Evolutionary conservation across 202 grass and related monocot genomes (phyloP), one percentile per base, ranked within the genome.

Genomic region (Digitaria exilis): DNA sequence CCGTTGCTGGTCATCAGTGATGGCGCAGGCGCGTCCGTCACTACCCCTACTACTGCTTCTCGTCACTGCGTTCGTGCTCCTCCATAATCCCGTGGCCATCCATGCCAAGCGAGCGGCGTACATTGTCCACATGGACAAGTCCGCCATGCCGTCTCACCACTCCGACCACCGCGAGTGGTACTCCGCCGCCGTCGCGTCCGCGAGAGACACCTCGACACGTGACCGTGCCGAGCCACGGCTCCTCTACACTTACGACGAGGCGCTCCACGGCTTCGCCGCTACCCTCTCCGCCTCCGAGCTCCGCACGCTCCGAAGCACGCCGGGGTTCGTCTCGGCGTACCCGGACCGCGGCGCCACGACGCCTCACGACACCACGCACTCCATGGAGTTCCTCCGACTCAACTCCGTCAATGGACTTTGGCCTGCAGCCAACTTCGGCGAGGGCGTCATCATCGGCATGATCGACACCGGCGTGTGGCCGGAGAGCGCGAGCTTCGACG

Each of bases 41-140:
- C 21, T 67, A 12, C 34, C 42, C 1, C 17, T 48, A 4, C 52
- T 72, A 4, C 48, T 50, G 1, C 83, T 73, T 16, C 73, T 86
- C 42, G 29, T 65, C 19, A 57, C 2, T 44, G 48, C 73, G 64
- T 89, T 81, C 24, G 26, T 66, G n/a, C n/a, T 82, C 18, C 8
- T 72, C 28, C 41, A 30, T 16, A 5, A 19, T 62, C 62, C 82
- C 35, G 63, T 21, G 45, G 76, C 34, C 12, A 19, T n/a, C 34
- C 34, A 3, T 19, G 71, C 45, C 73, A 56, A 3, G 39, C 13
- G 84, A 43, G 2, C 28, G 0, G 77, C 73, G 2, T 93, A 95
- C 82, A 93, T 98, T 19, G 75, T 98, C 51, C 88, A 98, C 73
- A 90, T 91, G 89, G 95, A 98, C 84, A 88, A 80, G 68, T 88